Conservation (phyloP, 768 basidiomycete species). For the Boletales sp. region DNA sequence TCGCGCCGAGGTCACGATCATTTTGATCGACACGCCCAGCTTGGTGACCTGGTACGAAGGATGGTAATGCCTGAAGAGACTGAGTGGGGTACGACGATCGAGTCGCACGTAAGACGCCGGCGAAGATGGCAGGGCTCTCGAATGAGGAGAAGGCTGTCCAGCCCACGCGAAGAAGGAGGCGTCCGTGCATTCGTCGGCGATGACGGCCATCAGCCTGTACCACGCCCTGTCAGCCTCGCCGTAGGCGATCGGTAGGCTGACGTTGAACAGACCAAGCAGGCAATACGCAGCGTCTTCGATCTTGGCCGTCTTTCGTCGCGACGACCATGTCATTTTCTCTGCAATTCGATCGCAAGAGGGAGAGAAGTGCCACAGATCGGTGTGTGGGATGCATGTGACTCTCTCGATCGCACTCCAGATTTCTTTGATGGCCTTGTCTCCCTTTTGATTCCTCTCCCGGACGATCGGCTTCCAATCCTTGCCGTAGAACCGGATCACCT, state of each 20-base stretch:
- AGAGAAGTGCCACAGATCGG: conserved; percentile 10
- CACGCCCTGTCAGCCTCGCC: conserved; percentile 24
- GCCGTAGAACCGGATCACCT: conserved; percentile 16
- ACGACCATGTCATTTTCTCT: conserved; percentile 24
- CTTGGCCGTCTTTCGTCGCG: conserved; percentile 21
- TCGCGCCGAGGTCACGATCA: conserved; percentile 7
- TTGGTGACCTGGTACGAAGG: conserved; percentile 13
- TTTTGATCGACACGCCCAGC: conserved; percentile 10
- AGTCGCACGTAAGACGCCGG: conserved; percentile 7
- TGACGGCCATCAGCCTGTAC: conserved; percentile 13
- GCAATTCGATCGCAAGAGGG: conserved; percentile 10
- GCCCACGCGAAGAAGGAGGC: conserved; percentile 12
- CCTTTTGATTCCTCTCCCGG: neutral
- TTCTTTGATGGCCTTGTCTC: conserved; percentile 9
- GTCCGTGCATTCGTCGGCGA: conserved; percentile 9
- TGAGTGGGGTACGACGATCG: neutral
- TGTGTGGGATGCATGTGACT: conserved; percentile 12
- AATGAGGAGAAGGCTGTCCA: conserved; percentile 11
- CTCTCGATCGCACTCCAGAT: conserved; percentile 7
- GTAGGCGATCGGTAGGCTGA: conserved; percentile 21
- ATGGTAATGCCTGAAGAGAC: conserved; percentile 2
- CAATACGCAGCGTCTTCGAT: conserved; percentile 24
- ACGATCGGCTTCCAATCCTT: conserved; percentile 16
- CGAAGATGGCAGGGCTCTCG: conserved; percentile 9
- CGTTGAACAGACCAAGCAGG: conserved; percentile 22